These are phyloP conservation scores for Geotrichum phurueaensis DNA, from an alignment of 1,139 yeast species.

Conservation along the genomic window DNA sequence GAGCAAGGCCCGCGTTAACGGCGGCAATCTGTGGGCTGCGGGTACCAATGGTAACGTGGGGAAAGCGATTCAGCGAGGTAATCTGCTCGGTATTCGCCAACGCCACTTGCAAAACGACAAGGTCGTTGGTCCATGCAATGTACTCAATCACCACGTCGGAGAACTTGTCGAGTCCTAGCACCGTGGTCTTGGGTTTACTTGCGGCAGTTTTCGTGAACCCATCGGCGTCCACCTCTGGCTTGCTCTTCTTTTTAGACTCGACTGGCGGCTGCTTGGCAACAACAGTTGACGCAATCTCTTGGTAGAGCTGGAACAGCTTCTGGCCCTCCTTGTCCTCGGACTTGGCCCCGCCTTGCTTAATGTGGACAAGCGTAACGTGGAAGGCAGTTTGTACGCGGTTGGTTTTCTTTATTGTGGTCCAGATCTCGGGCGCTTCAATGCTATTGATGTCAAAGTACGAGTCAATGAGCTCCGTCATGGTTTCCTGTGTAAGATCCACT, in stretches of 20 bases:
- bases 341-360: slow-evolving; percentile 15
- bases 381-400: slow-evolving; percentile 51
- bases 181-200: slow-evolving; percentile 18
- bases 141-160: slow-evolving; percentile 42
- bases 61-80: slow-evolving; percentile 6
- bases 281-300: background rate
- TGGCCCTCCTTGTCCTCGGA: slow-evolving; percentile 7
- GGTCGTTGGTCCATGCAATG: slow-evolving; percentile 48
- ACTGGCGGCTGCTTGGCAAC: background rate
- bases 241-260: background rate
- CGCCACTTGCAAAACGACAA: slow-evolving; percentile 54
- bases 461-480: slow-evolving; percentile 19
- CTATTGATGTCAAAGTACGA: slow-evolving; percentile 21
- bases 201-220: slow-evolving; percentile 7
- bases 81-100: slow-evolving; percentile 24
- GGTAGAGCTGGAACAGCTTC: background rate
- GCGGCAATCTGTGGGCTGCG: slow-evolving; percentile 10
- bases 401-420: slow-evolving; percentile 33
- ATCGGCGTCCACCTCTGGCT: slow-evolving; percentile 2
- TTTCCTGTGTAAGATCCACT: slow-evolving; percentile 23
- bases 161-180: slow-evolving; percentile 16
- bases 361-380: slow-evolving; percentile 76
- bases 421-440: slow-evolving; percentile 22
- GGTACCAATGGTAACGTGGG: slow-evolving; percentile 18
- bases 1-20: slow-evolving; percentile 9